These are phyloP conservation scores for Bipolaris victoriae DNA, from an alignment of 2,329 filamentous ascomycete species.

Conservation along the genomic window DNA sequence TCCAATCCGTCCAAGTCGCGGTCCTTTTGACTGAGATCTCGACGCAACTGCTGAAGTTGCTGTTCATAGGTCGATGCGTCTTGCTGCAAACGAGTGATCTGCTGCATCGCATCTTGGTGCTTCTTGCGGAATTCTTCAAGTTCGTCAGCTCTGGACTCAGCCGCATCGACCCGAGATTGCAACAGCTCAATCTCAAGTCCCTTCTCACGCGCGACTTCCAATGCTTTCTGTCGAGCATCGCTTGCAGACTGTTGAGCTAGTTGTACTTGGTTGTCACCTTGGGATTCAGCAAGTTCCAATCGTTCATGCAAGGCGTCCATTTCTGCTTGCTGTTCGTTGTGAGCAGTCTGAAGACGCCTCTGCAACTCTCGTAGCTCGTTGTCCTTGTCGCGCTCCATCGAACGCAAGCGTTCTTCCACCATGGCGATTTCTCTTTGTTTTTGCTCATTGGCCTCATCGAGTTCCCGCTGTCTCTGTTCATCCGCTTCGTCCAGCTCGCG, in stretches of 20 bases:
- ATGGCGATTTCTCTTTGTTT: conserved; percentile 39
- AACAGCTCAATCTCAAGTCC: conserved; percentile 48
- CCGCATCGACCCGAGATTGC: conserved; percentile 44
- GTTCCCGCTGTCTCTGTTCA: conserved; percentile 39
- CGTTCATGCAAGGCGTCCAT: conserved; percentile 50
- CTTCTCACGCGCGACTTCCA: conserved; percentile 47
- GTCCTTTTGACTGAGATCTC: conserved; percentile 38
- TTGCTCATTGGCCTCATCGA: conserved; percentile 34
- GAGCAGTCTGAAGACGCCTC: conserved; percentile 39
- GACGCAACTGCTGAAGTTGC: conserved; percentile 41
- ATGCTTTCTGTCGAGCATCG: conserved; percentile 47
- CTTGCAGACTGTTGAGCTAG: conserved; percentile 50
- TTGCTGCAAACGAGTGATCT: conserved; percentile 40
- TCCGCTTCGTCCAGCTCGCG: conserved; percentile 35
- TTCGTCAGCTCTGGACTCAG: conserved; percentile 45
- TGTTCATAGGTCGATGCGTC: conserved; percentile 40
- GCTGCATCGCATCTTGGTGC: conserved; percentile 44
- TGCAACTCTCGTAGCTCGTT: conserved; percentile 45
- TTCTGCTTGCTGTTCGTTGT: conserved; percentile 48
- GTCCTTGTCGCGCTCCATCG: conserved; percentile 46
- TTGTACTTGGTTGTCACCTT: conserved; percentile 50
- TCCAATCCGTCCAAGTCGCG: conserved; percentile 38
- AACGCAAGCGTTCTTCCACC: conserved; percentile 41
- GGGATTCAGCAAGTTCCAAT: conserved; percentile 49
- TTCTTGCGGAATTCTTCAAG: conserved; percentile 46